These are phyloP conservation scores for Penicillium coprophilum DNA, from an alignment of 495 filamentous ascomycete genomes.

Conservation along the genomic window DNA sequence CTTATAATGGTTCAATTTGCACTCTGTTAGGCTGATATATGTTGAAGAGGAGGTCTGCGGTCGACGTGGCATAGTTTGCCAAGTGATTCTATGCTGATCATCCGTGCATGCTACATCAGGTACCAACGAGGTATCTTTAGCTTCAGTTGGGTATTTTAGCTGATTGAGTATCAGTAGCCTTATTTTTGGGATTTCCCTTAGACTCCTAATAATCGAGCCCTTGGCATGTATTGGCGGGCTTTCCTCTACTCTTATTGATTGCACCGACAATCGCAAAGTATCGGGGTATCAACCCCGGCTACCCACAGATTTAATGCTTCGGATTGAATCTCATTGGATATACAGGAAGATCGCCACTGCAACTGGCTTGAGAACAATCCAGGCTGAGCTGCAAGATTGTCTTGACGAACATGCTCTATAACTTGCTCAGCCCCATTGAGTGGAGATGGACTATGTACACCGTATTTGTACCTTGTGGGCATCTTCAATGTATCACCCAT, in stretches of 20 bases:
- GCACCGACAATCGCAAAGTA: neutral
- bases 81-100: neutral
- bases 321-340: neutral
- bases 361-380: neutral
- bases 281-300: neutral
- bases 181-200: neutral
- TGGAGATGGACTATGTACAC: neutral
- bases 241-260: neutral
- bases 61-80: slow-evolving; percentile 7
- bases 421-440: neutral
- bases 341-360: neutral
- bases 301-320: neutral
- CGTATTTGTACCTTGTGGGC: neutral
- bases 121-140: neutral
- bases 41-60: neutral
- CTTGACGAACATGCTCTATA: neutral
- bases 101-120: neutral
- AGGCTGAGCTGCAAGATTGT: neutral
- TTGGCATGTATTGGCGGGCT: neutral
- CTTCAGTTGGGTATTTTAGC: neutral
- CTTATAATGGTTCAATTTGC: neutral
- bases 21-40: slow-evolving; percentile 1
- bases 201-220: neutral
- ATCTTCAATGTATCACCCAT: neutral
- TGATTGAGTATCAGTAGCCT: neutral